A percentile compares a stretch with the other conserved stretches of the same genome.
phyloP scores from a whole-genome alignment of 306 rosid species.

The Rubus parviflorus region DNA sequence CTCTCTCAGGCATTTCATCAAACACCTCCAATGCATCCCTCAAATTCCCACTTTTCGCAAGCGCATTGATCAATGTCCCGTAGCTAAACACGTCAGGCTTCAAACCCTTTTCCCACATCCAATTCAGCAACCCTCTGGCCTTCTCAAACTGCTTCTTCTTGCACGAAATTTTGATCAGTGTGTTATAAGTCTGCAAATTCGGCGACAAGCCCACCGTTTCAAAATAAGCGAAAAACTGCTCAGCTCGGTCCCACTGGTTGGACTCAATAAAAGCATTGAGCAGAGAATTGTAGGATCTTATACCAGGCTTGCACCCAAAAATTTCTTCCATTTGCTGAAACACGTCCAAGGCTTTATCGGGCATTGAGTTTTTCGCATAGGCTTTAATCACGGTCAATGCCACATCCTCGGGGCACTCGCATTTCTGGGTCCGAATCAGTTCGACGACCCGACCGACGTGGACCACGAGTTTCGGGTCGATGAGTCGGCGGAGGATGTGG shows the following conservation, averaged over 20 bases:
- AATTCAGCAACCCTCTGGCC: constrained; percentile 56
- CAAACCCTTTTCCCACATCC: constrained; percentile 65
- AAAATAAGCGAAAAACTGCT: constrained; percentile 54
- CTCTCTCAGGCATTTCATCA: constrained; percentile 82
- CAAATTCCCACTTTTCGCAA: constrained; percentile 53
- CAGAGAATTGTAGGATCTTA: constrained; percentile 65
- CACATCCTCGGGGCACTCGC: constrained; percentile 69
- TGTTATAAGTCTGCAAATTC: constrained; percentile 66
- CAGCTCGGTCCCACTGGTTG: constrained; percentile 66
- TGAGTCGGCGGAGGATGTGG: constrained; percentile 67
- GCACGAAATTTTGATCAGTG: constrained; percentile 63
- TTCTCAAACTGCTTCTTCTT: constrained; percentile 70
- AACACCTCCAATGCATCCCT: constrained; percentile 64
- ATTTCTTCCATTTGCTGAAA: constrained; percentile 69
- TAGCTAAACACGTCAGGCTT: constrained; percentile 66
- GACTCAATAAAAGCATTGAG: constrained; percentile 76
- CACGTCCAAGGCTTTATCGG: constrained; percentile 57
- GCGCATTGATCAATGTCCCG: constrained; percentile 56
- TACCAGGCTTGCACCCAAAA: constrained; percentile 66
- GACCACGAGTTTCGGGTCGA: constrained; percentile 44
- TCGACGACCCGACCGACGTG: constrained; percentile 48
- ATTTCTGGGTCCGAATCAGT: constrained; percentile 47
- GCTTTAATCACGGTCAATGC: constrained; percentile 71
- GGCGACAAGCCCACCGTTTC: constrained; percentile 56
- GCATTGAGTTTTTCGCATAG: constrained; percentile 70